A percentile compares a stretch with the other conserved stretches of the same genome.
Evolutionary conservation across 108 stramenopile genomes (phyloP).

Genomic region (Epithemia pelagica): DNA sequence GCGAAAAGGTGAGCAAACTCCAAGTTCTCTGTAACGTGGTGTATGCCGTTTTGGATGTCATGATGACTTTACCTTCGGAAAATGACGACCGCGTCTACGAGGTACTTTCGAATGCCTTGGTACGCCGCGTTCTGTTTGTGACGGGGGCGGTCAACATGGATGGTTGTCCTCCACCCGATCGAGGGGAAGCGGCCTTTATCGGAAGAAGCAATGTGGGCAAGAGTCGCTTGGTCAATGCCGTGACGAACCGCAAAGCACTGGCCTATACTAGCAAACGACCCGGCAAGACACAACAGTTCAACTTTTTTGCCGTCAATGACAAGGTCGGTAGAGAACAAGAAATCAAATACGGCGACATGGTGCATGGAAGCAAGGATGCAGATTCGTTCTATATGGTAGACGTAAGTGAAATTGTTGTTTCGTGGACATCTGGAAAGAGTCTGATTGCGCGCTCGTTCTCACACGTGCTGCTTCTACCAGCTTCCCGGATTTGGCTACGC

Average conservation of each 20-base stretch:
- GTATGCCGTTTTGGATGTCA: slow-evolving; percentile 68
- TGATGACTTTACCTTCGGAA: slow-evolving; percentile 73
- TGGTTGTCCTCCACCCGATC: slow-evolving; percentile 71
- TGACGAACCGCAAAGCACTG: slow-evolving; percentile 86
- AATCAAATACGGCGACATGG: slow-evolving; percentile 73
- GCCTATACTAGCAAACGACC: slow-evolving; percentile 91
- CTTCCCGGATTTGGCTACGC: slow-evolving; percentile 96
- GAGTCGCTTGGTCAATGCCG: slow-evolving; percentile 84
- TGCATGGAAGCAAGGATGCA: slow-evolving; percentile 63
- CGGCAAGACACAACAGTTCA: slow-evolving; percentile 95
- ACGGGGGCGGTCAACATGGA: slow-evolving; percentile 85
- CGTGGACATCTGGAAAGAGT: too few relatives aligned
- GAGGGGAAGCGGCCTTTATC: slow-evolving; percentile 87
- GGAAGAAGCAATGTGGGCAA: slow-evolving; percentile 94
- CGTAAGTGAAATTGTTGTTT: slow-evolving; percentile 4
- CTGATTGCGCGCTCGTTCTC: too few relatives aligned
- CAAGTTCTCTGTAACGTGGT: slow-evolving; percentile 59
- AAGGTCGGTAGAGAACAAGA: slow-evolving; percentile 76
- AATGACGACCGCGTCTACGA: slow-evolving; percentile 83
- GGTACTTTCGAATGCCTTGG: slow-evolving; percentile 74
- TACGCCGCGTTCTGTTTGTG: slow-evolving; percentile 71
- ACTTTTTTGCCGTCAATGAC: slow-evolving; percentile 93
- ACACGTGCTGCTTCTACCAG: not conserved
- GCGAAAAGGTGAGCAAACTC: slow-evolving; percentile 8
- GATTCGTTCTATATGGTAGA: slow-evolving; percentile 91